Evolutionary conservation across 768 basidiomycete species (phyloP), one percentile per base, ranked within the genome.

Genomic region (Boletus reticulatus): DNA sequence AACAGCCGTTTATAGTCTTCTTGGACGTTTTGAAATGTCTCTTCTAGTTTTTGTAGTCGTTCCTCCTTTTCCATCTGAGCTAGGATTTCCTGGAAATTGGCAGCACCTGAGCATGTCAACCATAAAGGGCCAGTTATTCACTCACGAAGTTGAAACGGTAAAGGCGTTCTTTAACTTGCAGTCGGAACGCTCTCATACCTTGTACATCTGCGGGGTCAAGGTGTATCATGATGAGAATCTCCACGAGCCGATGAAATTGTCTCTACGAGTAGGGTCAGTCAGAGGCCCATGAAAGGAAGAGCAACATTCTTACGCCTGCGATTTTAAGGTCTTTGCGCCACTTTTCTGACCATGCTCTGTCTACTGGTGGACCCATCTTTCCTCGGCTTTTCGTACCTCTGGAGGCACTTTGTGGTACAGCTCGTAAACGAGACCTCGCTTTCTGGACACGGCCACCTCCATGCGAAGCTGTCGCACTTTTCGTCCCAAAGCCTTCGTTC

Each of bases 81-180:
- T 43, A 99, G 80, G 49, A 89, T 82, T 77, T 95, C 93, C 93
- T 95, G 65, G 22, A 5, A 6, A 43, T 22, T 12, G 10, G 27
- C n/a, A 46, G 43, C 24, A 52, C 19, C 37, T 48, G 13, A 61
- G 47, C 14, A 57, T 29, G 31, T 44, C 36, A 19, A 27, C 19
- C 29, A 46, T 6, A 3, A 27, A 20, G 6, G 14, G 44, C 1
- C 19, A 4, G 19, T 36, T 20, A 13, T 13, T 38, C 53, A 79
- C 89, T 66, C 64, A 94, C 94, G 69, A 87, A 97, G 74, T 98
- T 99, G 74, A 98, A 98, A 20, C 94, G 81, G 67, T 91, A 98
- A 43, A 99, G 72, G 37, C 97, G 83, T 70, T 97, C 94, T 73
- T 99, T 99, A 66, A 96, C 94, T 70, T 94, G 89, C 32, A 99